Base-by-base conservation (phyloP, 441 rosid genomes). In the Flueggea neowawraea region DNA sequence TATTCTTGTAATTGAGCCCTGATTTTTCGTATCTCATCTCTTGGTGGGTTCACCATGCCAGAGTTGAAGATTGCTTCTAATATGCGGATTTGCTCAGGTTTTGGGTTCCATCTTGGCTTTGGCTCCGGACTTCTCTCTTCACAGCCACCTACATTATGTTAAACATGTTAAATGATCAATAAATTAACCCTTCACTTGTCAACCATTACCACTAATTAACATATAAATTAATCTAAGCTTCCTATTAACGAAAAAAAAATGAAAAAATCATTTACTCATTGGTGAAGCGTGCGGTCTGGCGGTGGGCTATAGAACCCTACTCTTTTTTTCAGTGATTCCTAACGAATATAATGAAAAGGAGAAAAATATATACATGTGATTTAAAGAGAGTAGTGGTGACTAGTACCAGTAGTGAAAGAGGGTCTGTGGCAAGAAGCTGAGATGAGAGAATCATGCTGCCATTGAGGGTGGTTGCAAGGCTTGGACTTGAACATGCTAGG, bases 401-500 rank as follows among this genome's bases (percentile, higher is more conserved):
- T 4, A 33, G 62, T 63, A 90, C 98, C 96, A 63, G 97, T 74
- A 16, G 86, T 33, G 72, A 64, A 85, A 44, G 93, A 75, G 52
- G 84, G 22, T 65, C 82, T 79, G 74, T 84, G 86, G 78, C 88
- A 83, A 63, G 70, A 79, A 61, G 72, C 45, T 61, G 95, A 71
- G 50, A 79, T 71, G 67, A 81, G 72, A 74, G 90, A 76, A 67
- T 94, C 99, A 58, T 81, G 91, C 61, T 95, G 98, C 96, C 95
- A 86, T 73, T 89, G 97, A 71, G 81, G 88, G 66, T 69, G 84
- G 62, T 82, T 83, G 86, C 86, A 81, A 60, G 96, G 98, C 84
- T 95, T 95, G 81, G 96, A 88, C 72, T 90, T 91, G 89, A 95
- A 95, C 99, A 90, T 78, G 74, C 98, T 95, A 65, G 99, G 97